Conservation (phyloP, 768 basidiomycete genomes). For the Mrakia hoshinonis region DNA sequence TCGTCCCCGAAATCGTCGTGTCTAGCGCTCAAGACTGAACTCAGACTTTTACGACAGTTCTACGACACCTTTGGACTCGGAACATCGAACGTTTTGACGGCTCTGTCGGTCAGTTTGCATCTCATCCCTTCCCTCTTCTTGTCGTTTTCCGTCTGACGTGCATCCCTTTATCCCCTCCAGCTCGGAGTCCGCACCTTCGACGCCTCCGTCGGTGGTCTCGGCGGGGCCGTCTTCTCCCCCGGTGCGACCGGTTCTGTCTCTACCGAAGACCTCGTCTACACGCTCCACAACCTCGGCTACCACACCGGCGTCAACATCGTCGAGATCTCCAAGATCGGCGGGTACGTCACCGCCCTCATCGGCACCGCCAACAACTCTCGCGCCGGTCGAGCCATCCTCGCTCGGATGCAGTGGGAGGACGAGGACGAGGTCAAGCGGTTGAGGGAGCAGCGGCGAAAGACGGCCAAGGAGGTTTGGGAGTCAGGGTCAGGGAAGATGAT, state of each 20-base stretch:
- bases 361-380: conserved; percentile 64
- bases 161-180: too few relatives aligned
- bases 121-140: conserved; percentile 33
- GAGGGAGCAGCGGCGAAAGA: background rate
- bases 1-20: too few relatives aligned
- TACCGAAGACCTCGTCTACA: conserved; percentile 81
- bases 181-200: conserved; percentile 72
- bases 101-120: conserved; percentile 28
- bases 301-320: conserved; percentile 58
- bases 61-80: conserved; percentile 86
- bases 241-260: conserved; percentile 92
- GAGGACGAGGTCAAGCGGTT: conserved; percentile 11
- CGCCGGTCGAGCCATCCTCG: conserved; percentile 58
- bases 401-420: conserved; percentile 23
- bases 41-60: conserved; percentile 41
- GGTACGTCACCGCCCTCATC: conserved; percentile 67
- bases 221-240: conserved; percentile 92
- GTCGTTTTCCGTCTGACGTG: conserved; percentile 28
- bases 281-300: conserved; percentile 55
- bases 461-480: background rate
- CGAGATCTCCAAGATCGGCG: conserved; percentile 64
- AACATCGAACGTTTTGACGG: conserved; percentile 34
- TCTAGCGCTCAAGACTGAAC: background rate
- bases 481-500: background rate
- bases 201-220: conserved; percentile 75